These are phyloP conservation scores for Colletotrichum limetticola DNA, from an alignment of 2,329 filamentous ascomycete species.

Conservation along the genomic window DNA sequence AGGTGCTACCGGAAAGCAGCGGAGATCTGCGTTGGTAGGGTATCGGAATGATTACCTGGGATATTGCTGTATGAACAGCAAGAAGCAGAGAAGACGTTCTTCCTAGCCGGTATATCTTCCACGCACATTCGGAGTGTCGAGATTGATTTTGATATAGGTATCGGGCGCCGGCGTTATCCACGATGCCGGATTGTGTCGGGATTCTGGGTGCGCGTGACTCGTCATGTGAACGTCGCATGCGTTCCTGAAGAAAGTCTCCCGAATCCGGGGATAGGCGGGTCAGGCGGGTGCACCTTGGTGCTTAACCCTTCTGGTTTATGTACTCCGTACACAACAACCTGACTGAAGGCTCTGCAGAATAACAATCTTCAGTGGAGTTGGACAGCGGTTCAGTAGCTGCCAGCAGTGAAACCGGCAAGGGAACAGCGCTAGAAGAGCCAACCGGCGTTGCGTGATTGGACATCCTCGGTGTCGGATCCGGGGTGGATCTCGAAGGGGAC, in stretches of 20 bases:
- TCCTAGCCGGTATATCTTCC: no score
- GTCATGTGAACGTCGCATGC: neutral
- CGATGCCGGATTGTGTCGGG: neutral
- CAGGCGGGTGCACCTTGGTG: neutral
- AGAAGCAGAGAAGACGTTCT: neutral
- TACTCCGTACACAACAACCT: no score
- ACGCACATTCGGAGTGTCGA: no score
- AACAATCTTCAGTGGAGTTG: slow-evolving; percentile 21
- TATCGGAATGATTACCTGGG: no score
- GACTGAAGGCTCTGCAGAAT: neutral
- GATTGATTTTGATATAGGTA: no score
- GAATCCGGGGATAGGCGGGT: neutral
- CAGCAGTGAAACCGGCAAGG: slow-evolving; percentile 3
- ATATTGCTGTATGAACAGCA: neutral
- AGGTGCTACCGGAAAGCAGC: no score
- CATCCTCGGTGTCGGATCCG: slow-evolving; percentile 9
- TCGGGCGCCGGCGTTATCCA: neutral
- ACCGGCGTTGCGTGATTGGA: slow-evolving; percentile 14
- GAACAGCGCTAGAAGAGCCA: slow-evolving; percentile 12
- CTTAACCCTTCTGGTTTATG: neutral
- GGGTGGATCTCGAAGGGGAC: neutral
- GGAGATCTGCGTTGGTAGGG: no score
- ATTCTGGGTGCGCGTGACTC: neutral
- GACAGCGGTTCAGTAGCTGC: slow-evolving; percentile 12
- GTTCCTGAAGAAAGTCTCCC: neutral